Conservation (phyloP, 495 filamentous ascomycete species). For the Hypoxylon lienhwacheense region DNA sequence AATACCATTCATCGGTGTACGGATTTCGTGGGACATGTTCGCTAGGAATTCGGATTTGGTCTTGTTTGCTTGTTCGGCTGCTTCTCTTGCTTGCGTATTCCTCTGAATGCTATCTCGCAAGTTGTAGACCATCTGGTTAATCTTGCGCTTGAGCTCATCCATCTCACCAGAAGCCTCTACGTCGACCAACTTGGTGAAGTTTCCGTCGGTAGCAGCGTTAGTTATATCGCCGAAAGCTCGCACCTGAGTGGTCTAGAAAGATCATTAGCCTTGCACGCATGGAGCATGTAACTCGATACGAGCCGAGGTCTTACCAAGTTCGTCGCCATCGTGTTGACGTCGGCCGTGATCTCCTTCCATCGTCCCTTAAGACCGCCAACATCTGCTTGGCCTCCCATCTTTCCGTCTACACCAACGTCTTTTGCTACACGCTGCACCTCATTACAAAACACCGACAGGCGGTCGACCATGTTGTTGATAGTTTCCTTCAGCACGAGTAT, state of each 20-base stretch:
- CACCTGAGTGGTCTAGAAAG: slow-evolving; percentile 79
- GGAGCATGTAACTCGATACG: neutral
- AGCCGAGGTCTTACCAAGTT: slow-evolving; percentile 61
- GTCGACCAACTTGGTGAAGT: slow-evolving; percentile 97
- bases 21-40: slow-evolving; percentile 99
- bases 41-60: slow-evolving; percentile 99
- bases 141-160: slow-evolving; percentile 98
- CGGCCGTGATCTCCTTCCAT: slow-evolving; percentile 97
- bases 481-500: slow-evolving; percentile 93
- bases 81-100: slow-evolving; percentile 95
- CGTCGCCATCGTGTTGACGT: slow-evolving; percentile 98
- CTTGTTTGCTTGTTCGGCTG: slow-evolving; percentile 94
- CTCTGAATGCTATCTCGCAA: slow-evolving; percentile 94
- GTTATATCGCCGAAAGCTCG: slow-evolving; percentile 98
- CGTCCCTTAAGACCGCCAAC: slow-evolving; percentile 90
- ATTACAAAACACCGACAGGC: slow-evolving; percentile 93
- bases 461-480: slow-evolving; percentile 99
- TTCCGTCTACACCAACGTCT: slow-evolving; percentile 96
- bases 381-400: slow-evolving; percentile 98
- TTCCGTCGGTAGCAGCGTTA: slow-evolving; percentile 91
- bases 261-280: slow-evolving; percentile 8
- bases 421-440: slow-evolving; percentile 95
- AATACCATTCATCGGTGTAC: slow-evolving; percentile 88
- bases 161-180: slow-evolving; percentile 98
- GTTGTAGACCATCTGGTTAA: slow-evolving; percentile 99